A percentile compares a stretch with the other conserved stretches of the same genome.
phyloP scores from a whole-genome alignment of 306 rosid species.

The Rosa persica region DNA sequence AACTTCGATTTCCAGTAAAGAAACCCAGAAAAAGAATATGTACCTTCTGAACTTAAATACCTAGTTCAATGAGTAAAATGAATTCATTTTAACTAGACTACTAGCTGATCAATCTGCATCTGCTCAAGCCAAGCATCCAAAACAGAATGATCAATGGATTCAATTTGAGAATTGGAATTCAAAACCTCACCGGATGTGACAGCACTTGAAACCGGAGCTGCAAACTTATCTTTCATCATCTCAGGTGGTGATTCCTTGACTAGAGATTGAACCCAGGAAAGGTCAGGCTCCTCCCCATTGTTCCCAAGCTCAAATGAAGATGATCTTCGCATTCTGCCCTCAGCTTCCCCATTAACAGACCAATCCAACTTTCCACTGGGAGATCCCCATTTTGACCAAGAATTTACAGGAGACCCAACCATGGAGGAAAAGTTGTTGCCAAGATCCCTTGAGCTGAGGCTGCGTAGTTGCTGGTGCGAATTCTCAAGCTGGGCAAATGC shows the following conservation, averaged over 20 bases:
- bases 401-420: conserved; percentile 65
- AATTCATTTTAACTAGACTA: conserved; percentile 52
- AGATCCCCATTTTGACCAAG: conserved; percentile 85
- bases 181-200: conserved; percentile 51
- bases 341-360: conserved; percentile 60
- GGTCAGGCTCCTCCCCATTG: conserved; percentile 82
- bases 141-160: conserved; percentile 70
- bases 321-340: conserved; percentile 43
- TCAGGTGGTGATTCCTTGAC: conserved; percentile 89
- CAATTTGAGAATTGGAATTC: conserved; percentile 58
- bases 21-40: conserved; percentile 39
- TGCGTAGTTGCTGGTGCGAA: conserved; percentile 62
- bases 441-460: conserved; percentile 73
- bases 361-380: conserved; percentile 69
- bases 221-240: conserved; percentile 55
- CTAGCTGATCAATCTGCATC: conserved; percentile 85
- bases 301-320: conserved; percentile 56
- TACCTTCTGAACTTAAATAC: conserved; percentile 40
- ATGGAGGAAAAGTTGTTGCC: conserved; percentile 48
- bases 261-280: conserved; percentile 86
- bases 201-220: conserved; percentile 40
- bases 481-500: conserved; percentile 66
- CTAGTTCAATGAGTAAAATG: conserved; percentile 43
- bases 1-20: conserved; percentile 25
- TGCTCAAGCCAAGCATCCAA: conserved; percentile 93